A percentile compares a stretch with the other conserved stretches of the same genome.
phyloP scores from a whole-genome alignment of 495 filamentous ascomycete genomes.

The Bacidia rubella region DNA sequence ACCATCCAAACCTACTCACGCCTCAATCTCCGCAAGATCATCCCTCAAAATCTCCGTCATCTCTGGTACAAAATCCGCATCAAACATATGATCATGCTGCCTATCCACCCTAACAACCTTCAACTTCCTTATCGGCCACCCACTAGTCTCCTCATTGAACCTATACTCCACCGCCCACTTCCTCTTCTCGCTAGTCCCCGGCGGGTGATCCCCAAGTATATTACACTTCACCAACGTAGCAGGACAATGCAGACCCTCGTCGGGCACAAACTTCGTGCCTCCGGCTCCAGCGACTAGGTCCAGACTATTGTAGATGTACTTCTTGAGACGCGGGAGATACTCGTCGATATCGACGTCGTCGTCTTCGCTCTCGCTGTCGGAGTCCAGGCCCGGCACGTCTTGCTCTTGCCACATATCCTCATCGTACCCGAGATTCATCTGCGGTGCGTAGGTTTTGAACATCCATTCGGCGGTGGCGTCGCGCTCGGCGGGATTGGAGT shows the following conservation, averaged over 20 bases:
- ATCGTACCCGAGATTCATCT: constrained; percentile 3
- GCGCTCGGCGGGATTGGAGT: constrained; percentile 11
- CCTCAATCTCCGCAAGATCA: constrained; percentile 1
- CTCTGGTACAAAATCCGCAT: constrained; percentile 2
- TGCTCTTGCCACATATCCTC: constrained; percentile 9
- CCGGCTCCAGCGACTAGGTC: constrained; percentile 11
- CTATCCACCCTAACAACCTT: constrained; percentile 6
- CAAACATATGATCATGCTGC: constrained; percentile 13
- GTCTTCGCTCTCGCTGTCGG: constrained; percentile 8
- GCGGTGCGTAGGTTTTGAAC: constrained; percentile 15
- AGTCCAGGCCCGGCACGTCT: neutral
- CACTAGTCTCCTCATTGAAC: constrained; percentile 10
- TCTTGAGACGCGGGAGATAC: constrained; percentile 16
- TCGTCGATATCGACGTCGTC: constrained; percentile 11
- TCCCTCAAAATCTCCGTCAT: constrained; percentile 8
- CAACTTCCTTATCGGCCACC: constrained; percentile 10
- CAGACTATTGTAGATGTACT: constrained; percentile 18
- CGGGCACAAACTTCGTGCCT: neutral
- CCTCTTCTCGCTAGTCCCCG: constrained; percentile 2
- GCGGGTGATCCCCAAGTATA: constrained; percentile 1
- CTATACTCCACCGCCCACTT: constrained; percentile 1
- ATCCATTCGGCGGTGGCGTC: constrained; percentile 14
- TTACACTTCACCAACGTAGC: constrained; percentile 15
- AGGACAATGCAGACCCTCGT: neutral
- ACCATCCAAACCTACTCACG: neutral